These are phyloP conservation scores for Apocynum venetum DNA, from an alignment of 257 asterid species.

Conservation along the genomic window DNA sequence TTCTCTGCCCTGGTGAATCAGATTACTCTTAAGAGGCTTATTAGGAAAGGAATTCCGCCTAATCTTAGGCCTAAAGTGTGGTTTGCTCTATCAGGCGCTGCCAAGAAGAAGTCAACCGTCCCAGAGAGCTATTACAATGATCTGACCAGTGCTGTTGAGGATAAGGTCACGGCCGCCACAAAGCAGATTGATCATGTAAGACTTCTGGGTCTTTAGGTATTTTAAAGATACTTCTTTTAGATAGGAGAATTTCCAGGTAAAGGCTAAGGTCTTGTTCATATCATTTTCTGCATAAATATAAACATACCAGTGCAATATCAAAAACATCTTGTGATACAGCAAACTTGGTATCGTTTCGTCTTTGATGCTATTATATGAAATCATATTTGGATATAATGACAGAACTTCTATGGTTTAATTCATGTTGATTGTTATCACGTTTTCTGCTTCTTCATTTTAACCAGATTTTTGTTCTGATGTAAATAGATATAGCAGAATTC, in stretches of 20 bases:
- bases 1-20: constrained; percentile 78
- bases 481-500: not conserved
- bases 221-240: not conserved
- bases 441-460: not conserved
- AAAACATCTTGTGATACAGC: not conserved
- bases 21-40: constrained; percentile 80
- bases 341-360: not conserved
- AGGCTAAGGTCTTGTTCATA: not conserved
- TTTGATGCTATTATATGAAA: not conserved
- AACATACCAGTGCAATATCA: not conserved
- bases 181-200: constrained; percentile 98
- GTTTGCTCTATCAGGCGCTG: constrained; percentile 93
- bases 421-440: not conserved
- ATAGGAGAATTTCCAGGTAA: not conserved
- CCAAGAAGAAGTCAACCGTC: constrained; percentile 93
- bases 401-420: not conserved
- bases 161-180: constrained; percentile 87
- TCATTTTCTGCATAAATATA: not conserved
- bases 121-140: constrained; percentile 91
- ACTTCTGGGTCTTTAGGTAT: constrained; percentile 4
- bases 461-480: not conserved
- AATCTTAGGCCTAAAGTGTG: constrained; percentile 88
- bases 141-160: constrained; percentile 64
- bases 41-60: constrained; percentile 93
- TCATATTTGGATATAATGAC: not conserved